Base-by-base conservation (phyloP, 768 basidiomycete species). In the Mycena metata region DNA sequence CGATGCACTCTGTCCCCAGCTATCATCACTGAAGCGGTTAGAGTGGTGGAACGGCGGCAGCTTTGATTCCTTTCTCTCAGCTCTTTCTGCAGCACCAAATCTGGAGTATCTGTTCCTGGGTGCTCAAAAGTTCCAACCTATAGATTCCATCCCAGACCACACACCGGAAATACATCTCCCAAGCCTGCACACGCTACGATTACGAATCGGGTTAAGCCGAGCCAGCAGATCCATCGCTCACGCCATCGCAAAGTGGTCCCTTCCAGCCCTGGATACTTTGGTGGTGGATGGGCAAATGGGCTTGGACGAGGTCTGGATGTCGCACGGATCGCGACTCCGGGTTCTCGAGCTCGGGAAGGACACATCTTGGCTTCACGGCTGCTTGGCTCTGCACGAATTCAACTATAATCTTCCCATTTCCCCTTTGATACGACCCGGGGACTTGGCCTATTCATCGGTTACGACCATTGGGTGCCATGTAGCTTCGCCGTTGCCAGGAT, bases 11-110 rank as follows among this genome's bases (percentile, higher is more conserved):
- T 80, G 77, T 61, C 76, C 88, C 4, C 74, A 83, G 3, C 69
- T 91, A 15, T 79, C 82, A 21, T 85, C 85, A 21, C 80, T 92
- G 45, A 85, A 84, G 49, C 86, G 90, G 30, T 82, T 92, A 35
- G 90, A 91, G 55, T 92, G 90, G 90, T 91, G 89, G 88, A 83
- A 90, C 2, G 82, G 87, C 19, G 90, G 90, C 2, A 90, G 90
- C 7, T 88, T 91, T 66, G 91, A 92, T 76, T 88, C 86, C 9
- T 78, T 92, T 45, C 72, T 75, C 3, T 77, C 84, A 58, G 87
- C 90, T 66, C 83, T 92, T 26, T 78, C 76, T 12, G 79, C 77
- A 50, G 76, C 89, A 3, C 89, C 91, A 8, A 87, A 86, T 65
- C 74, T 92, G 54, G 81, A 83, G 56, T 91, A 87, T 72, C 86